Percentiles rank a stretch among this genome's conserved stretches.
phyloP scores from a whole-genome alignment of 75 land plant genomes.

The Cryptomeria japonica region DNA sequence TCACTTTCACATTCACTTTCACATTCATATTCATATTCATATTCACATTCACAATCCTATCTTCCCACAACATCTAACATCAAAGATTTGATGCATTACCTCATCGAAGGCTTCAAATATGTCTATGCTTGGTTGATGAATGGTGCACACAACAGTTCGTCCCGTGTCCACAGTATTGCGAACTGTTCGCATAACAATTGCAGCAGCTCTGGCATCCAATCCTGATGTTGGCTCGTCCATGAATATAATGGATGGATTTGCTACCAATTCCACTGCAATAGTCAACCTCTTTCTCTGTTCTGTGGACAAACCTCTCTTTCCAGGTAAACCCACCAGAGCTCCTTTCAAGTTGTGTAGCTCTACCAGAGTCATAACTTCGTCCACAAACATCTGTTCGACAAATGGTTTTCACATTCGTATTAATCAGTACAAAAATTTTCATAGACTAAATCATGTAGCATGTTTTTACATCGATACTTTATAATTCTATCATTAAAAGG shows the following conservation, averaged over 20 bases:
- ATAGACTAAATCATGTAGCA: neutral
- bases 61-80: neutral
- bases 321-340: slow-evolving; percentile 80
- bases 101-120: slow-evolving; percentile 92
- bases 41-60: no score
- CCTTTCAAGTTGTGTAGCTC: slow-evolving; percentile 55
- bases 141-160: slow-evolving; percentile 82
- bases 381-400: slow-evolving; percentile 68
- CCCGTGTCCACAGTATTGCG: slow-evolving; percentile 91
- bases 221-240: slow-evolving; percentile 95
- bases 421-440: neutral
- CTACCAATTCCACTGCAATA: slow-evolving; percentile 74
- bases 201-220: slow-evolving; percentile 90
- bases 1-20: no score
- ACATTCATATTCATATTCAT: neutral
- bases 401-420: neutral
- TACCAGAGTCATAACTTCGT: slow-evolving; percentile 84
- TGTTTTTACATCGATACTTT: no score
- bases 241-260: slow-evolving; percentile 84
- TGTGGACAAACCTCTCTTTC: slow-evolving; percentile 73
- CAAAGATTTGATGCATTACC: slow-evolving; percentile 19
- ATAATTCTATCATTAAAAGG: neutral
- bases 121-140: slow-evolving; percentile 86
- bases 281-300: slow-evolving; percentile 83
- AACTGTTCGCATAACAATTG: slow-evolving; percentile 88